These are phyloP conservation scores for Gossypium aridum DNA, from an alignment of 441 rosid genomes.

Conservation along the genomic window DNA sequence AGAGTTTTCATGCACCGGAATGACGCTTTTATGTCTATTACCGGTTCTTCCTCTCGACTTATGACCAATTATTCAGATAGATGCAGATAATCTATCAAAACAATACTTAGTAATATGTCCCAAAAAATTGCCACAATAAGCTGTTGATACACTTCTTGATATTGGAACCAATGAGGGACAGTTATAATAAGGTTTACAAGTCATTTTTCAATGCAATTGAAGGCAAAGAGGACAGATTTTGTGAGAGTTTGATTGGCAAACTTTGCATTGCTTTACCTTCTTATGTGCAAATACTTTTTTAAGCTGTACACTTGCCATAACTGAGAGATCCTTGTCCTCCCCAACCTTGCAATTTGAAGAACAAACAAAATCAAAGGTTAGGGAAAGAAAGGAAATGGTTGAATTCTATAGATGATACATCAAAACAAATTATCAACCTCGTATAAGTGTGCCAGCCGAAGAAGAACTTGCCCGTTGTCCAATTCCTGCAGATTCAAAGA, in stretches of 20 bases:
- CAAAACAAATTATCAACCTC: slow-evolving; percentile 36
- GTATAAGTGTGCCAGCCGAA: slow-evolving; percentile 61
- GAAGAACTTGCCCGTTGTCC: slow-evolving; percentile 46
- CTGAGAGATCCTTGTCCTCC: slow-evolving; percentile 78
- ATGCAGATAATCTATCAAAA: background rate
- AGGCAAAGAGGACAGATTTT: background rate
- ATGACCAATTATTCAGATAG: background rate
- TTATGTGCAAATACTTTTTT: slow-evolving; percentile 54
- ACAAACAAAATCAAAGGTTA: background rate
- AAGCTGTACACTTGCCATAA: slow-evolving; percentile 59
- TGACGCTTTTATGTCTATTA: background rate
- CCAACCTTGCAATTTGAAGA: slow-evolving; percentile 44
- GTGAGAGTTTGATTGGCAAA: background rate
- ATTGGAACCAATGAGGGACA: background rate
- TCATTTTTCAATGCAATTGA: background rate
- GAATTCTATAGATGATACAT: background rate
- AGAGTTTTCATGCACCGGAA: background rate
- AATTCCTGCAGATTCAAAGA: slow-evolving; percentile 37
- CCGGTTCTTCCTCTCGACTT: background rate
- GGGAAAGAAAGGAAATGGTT: background rate
- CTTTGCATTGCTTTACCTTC: slow-evolving; percentile 36
- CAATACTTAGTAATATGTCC: too few relatives aligned
- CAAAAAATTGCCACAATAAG: too few relatives aligned
- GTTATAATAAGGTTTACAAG: background rate
- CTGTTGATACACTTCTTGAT: background rate